Conservation (phyloP, 169 alveolate genomes). For the Cryptosporidium parvum region DNA sequence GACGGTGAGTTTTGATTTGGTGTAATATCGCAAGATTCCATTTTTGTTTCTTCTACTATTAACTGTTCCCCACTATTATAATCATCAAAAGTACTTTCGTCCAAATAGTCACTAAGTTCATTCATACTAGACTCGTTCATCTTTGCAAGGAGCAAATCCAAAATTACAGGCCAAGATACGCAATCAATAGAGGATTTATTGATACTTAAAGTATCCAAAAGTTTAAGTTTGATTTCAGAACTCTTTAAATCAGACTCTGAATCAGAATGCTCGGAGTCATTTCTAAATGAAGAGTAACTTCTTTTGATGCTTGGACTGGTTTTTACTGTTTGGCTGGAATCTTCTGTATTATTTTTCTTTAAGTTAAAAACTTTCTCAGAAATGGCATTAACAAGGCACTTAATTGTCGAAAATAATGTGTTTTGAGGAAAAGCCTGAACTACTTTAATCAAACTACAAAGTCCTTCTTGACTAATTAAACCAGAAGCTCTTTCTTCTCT, state of each 20-base stretch:
- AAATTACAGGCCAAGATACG: conserved; percentile 39
- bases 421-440: conserved; percentile 24
- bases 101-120: neutral
- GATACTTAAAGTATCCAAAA: neutral
- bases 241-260: neutral
- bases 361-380: conserved; percentile 8
- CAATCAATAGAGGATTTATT: neutral
- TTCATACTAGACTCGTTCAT: conserved; percentile 1
- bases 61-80: conserved; percentile 7
- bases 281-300: conserved; percentile 20
- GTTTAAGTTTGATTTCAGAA: neutral
- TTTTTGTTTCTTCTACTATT: neutral
- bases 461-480: neutral
- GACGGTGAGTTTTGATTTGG: neutral
- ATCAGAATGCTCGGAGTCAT: conserved; percentile 2
- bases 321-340: conserved; percentile 4
- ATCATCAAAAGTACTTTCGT: neutral
- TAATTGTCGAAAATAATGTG: conserved; percentile 12
- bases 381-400: conserved; percentile 5
- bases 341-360: neutral
- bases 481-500: conserved; percentile 3
- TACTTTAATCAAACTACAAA: neutral
- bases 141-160: conserved; percentile 12
- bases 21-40: neutral
- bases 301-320: neutral